These are phyloP conservation scores for Streptanthus diversifolius DNA, from an alignment of 345 rosid species.

Conservation along the genomic window DNA sequence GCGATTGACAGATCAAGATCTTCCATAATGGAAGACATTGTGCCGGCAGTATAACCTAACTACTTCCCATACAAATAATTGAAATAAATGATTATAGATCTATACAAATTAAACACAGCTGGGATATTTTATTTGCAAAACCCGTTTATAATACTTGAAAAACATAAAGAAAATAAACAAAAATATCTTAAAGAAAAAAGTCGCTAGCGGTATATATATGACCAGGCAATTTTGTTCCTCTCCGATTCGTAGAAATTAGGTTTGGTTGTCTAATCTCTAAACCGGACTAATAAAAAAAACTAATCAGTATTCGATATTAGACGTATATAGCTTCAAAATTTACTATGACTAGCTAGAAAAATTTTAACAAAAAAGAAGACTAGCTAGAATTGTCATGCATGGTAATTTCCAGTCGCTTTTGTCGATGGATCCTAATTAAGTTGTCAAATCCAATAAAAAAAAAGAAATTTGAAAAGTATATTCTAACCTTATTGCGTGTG, in stretches of 20 bases:
- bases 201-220: background rate
- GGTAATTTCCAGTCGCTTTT: background rate
- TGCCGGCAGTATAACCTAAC: constrained; percentile 53
- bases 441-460: background rate
- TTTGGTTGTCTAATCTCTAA: background rate
- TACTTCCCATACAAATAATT: constrained; percentile 19
- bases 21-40: constrained; percentile 41
- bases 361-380: too few species aligned
- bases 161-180: background rate
- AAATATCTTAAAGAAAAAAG: background rate
- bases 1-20: constrained; percentile 53
- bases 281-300: background rate
- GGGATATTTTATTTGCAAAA: background rate
- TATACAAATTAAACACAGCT: background rate
- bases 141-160: background rate
- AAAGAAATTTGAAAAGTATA: background rate
- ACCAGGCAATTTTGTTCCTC: background rate
- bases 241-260: background rate
- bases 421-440: background rate
- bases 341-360: too few species aligned
- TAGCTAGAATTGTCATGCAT: too few species aligned
- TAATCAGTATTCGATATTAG: background rate
- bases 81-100: background rate
- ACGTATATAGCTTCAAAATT: background rate
- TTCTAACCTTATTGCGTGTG: background rate